These are phyloP conservation scores for Cokeromyces recurvatus DNA, from an alignment of 371 early-diverging fungal species.

Conservation along the genomic window DNA sequence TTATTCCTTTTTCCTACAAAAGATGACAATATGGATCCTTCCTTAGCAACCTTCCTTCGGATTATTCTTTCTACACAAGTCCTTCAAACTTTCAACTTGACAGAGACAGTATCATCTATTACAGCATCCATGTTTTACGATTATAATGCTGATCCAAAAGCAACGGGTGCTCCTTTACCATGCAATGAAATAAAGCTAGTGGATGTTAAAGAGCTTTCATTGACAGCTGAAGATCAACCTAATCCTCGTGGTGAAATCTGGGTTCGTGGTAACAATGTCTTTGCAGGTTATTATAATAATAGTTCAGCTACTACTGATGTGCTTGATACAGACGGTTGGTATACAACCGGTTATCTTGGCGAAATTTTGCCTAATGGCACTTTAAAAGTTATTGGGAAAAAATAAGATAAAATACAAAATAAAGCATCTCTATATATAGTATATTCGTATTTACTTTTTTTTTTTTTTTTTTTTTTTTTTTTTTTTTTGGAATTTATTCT, in stretches of 20 bases:
- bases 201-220: constrained; percentile 65
- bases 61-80: constrained; percentile 52
- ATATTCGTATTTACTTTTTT: no score
- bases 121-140: constrained; percentile 57
- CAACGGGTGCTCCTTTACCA: constrained; percentile 68
- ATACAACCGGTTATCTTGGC: constrained; percentile 79
- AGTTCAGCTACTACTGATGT: constrained; percentile 38
- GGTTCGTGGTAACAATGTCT: constrained; percentile 57
- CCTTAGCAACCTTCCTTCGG: constrained; percentile 43
- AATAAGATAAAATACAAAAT: no score
- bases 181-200: constrained; percentile 87
- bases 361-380: constrained; percentile 64
- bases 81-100: constrained; percentile 52
- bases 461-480: no score
- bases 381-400: constrained; percentile 52
- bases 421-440: no score
- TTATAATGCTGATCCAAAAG: constrained; percentile 31
- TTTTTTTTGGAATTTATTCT: no score
- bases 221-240: constrained; percentile 64
- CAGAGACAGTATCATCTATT: constrained; percentile 54
- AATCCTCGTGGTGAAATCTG: constrained; percentile 74
- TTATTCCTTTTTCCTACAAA: constrained; percentile 7
- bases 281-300: constrained; percentile 55
- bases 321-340: constrained; percentile 78
- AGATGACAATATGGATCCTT: constrained; percentile 37